phyloP scores from a whole-genome alignment of 2,329 filamentous ascomycete genomes.

The Cryphonectria carpinicola region DNA sequence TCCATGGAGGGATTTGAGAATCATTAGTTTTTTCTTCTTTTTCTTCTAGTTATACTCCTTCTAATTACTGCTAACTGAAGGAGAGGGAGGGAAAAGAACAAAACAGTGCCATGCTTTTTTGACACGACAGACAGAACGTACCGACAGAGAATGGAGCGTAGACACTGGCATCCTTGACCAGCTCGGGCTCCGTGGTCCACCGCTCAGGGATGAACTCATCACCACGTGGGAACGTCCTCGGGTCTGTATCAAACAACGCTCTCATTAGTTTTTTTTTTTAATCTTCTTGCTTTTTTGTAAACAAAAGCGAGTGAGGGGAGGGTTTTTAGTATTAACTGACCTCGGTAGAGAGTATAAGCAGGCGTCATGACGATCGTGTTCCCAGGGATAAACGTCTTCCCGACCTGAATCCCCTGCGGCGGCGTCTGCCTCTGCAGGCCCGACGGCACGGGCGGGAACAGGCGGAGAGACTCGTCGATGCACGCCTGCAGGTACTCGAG shows the following conservation, averaged over 20 bases:
- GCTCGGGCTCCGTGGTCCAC: conserved; percentile 27
- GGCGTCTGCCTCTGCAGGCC: conserved; percentile 34
- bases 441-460: conserved; percentile 22
- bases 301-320: neutral
- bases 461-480: conserved; percentile 24
- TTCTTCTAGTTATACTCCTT: neutral
- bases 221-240: conserved; percentile 24
- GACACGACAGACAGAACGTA: conserved; percentile 1
- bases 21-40: neutral
- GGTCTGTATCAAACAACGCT: neutral
- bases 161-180: conserved; percentile 17
- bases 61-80: neutral
- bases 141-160: conserved; percentile 23
- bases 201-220: conserved; percentile 32
- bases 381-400: conserved; percentile 31
- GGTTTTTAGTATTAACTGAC: conserved; percentile 1
- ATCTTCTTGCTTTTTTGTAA: too few relatives aligned
- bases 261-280: neutral
- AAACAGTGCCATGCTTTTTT: neutral
- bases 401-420: conserved; percentile 36
- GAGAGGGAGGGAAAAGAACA: neutral
- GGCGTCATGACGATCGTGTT: conserved; percentile 31
- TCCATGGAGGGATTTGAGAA: neutral
- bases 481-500: conserved; percentile 22
- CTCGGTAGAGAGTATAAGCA: conserved; percentile 32